Conservation (phyloP, 768 basidiomycete genomes). For the Boletus rufocinnamomeus region DNA sequence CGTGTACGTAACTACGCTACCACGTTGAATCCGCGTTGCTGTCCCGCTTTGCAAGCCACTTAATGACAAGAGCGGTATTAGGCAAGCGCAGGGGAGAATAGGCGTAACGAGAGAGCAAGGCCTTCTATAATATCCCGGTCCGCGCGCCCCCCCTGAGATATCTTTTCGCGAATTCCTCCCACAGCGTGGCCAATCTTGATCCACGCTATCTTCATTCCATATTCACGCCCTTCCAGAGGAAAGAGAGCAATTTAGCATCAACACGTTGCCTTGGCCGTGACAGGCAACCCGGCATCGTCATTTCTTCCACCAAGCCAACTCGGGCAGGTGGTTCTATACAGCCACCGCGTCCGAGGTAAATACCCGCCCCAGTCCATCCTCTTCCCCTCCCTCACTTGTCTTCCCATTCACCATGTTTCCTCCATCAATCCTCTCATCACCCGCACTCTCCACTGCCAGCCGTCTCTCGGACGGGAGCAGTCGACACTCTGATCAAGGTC, state of each 20-base stretch:
- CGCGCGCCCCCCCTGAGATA: conserved; percentile 23
- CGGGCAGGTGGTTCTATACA: conserved; percentile 34
- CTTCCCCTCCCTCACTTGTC: conserved; percentile 16
- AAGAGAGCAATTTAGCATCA: conserved; percentile 27
- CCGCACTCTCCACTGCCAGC: conserved; percentile 36
- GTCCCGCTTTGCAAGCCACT: conserved; percentile 4
- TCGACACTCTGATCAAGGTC: conserved; percentile 33
- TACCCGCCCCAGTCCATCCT: conserved; percentile 21
- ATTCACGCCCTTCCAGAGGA: conserved; percentile 30
- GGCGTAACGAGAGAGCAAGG: background rate
- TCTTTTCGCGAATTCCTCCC: conserved; percentile 15
- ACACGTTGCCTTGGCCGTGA: conserved; percentile 37
- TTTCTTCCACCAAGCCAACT: conserved; percentile 30
- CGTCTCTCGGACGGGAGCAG: conserved; percentile 43
- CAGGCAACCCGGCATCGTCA: conserved; percentile 35
- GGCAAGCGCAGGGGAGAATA: conserved; percentile 5
- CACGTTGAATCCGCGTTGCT: conserved; percentile 30
- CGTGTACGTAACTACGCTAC: conserved; percentile 30
- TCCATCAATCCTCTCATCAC: conserved; percentile 34
- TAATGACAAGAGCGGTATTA: conserved; percentile 2
- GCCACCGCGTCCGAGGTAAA: conserved; percentile 38
- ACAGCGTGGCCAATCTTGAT: conserved; percentile 33
- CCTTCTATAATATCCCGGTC: conserved; percentile 18
- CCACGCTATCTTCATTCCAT: conserved; percentile 31
- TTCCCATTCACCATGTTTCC: conserved; percentile 29